These are phyloP conservation scores for Candida insectorum DNA, from an alignment of 805 yeast genomes.

Conservation along the genomic window DNA sequence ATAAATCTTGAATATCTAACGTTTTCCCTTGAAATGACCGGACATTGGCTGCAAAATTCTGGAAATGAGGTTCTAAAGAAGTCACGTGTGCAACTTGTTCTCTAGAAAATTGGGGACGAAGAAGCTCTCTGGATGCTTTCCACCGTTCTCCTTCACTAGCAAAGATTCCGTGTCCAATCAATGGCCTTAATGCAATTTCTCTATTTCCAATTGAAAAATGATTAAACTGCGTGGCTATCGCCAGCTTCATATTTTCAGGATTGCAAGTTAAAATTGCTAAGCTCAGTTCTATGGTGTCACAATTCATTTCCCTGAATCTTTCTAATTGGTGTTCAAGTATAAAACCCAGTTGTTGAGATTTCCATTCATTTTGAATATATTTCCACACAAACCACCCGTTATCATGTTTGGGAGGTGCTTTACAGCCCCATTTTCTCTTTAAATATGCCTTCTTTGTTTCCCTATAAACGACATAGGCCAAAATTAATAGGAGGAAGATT, in stretches of 20 bases:
- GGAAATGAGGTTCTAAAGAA: constrained; percentile 30
- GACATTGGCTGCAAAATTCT: constrained; percentile 22
- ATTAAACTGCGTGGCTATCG: constrained; percentile 35
- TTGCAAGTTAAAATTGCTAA: constrained; percentile 21
- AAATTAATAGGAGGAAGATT: no score
- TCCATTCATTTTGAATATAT: constrained; percentile 2
- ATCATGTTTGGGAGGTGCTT: background rate
- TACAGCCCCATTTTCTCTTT: constrained; percentile 9
- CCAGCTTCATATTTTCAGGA: constrained; percentile 34
- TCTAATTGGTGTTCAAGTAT: constrained; percentile 4
- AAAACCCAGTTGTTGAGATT: constrained; percentile 3
- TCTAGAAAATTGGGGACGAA: constrained; percentile 38
- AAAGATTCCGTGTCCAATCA: constrained; percentile 37
- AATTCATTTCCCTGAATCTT: background rate
- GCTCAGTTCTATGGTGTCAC: constrained; percentile 3
- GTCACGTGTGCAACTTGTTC: constrained; percentile 33
- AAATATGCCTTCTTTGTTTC: background rate
- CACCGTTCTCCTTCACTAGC: constrained; percentile 36
- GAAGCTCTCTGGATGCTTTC: constrained; percentile 36
- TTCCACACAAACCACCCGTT: constrained; percentile 3
- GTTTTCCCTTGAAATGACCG: constrained; percentile 15
- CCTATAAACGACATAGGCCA: background rate
- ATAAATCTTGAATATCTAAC: constrained; percentile 32
- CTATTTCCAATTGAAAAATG: constrained; percentile 32
- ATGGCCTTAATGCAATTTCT: constrained; percentile 22